Base-by-base conservation (phyloP, 2,329 filamentous ascomycete species). In the Trichoderma gracile region DNA sequence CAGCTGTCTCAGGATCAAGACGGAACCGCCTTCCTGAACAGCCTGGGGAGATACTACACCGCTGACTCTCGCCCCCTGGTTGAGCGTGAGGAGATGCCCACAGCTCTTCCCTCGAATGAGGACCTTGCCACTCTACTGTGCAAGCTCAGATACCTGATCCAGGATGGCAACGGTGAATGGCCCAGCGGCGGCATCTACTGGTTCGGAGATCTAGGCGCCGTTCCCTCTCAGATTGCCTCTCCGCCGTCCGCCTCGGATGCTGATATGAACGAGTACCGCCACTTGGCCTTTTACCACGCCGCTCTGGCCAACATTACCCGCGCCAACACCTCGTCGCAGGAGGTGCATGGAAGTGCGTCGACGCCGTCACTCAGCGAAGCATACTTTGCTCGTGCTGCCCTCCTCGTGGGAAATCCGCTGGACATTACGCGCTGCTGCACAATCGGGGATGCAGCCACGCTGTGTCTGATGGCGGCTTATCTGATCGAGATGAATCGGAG, bases 401-500 rank as follows among this genome's bases (percentile, higher is more conserved):
- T 71, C 49, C 75, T 83, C 7, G 68, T 84, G 3, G 80, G 80
- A 9, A 82, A 82, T 64, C 79, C 80, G 0, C 75, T 83, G 23
- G 80, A 83, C 59, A 75, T 78, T 25, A 76, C 76, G 2, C 75
- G 73, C 0, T 73, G 68, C 17, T 73, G 68, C 23, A 78, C 76
- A 15, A 75, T 78, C n/a, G 73, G 74, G 46, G 80, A 83, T 57
- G 77, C 83, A 3, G 75, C 79, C 0, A 73, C 77, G 1, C 71
- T 84, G 33, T 78, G 78, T 2, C 72, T 84, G 61, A 80, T 83
- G 78, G 78, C 78, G 8, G 74, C 82, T 57, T 84, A 82, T 68
- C 72, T 83, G 19, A 70, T 83, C 33, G 81, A 84, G 71, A 78
- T 78, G 68, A 81, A 82, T 69, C 77, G 80, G 4, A 73, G 79